Conservation (phyloP, 371 early-diverging fungal genomes). For the Scutellospora calospora region DNA sequence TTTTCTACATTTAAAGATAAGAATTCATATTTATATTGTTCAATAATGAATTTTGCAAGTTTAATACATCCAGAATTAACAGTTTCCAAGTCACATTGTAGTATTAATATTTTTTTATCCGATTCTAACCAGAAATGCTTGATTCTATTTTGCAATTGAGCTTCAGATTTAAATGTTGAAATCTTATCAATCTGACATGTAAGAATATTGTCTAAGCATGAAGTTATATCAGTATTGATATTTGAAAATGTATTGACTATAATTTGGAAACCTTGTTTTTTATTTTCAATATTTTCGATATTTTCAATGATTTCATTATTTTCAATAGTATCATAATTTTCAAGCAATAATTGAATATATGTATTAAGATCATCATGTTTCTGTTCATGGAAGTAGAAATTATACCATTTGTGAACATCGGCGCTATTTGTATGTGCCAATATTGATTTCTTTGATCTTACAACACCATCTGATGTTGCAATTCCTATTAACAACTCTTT, state of each 20-base stretch:
- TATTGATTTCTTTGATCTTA: constrained; percentile 8
- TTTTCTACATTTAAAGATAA: background rate
- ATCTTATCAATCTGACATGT: constrained; percentile 36
- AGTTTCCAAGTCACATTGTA: constrained; percentile 28
- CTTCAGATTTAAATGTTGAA: constrained; percentile 17
- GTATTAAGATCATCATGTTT: background rate
- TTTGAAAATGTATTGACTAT: constrained; percentile 42
- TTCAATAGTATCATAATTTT: background rate
- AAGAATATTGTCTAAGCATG: background rate
- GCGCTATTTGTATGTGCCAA: background rate
- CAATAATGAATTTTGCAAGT: constrained; percentile 31
- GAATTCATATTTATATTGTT: background rate
- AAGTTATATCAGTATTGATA: constrained; percentile 27
- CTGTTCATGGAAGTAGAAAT: constrained; percentile 15
- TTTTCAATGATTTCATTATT: background rate
- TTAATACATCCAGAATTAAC: constrained; percentile 12
- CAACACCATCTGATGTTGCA: constrained; percentile 27
- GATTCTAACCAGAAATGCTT: constrained; percentile 38
- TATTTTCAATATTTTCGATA: background rate
- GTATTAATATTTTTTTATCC: background rate
- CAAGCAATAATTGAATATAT: background rate
- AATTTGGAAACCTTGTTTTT: background rate
- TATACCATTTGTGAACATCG: background rate
- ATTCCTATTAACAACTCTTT: constrained; percentile 16
- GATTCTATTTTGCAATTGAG: background rate